Percentiles rank a stretch among this genome's conserved stretches.
These are phyloP conservation scores for Russula lepida DNA, from an alignment of 768 basidiomycete genomes.

Conservation along the genomic window DNA sequence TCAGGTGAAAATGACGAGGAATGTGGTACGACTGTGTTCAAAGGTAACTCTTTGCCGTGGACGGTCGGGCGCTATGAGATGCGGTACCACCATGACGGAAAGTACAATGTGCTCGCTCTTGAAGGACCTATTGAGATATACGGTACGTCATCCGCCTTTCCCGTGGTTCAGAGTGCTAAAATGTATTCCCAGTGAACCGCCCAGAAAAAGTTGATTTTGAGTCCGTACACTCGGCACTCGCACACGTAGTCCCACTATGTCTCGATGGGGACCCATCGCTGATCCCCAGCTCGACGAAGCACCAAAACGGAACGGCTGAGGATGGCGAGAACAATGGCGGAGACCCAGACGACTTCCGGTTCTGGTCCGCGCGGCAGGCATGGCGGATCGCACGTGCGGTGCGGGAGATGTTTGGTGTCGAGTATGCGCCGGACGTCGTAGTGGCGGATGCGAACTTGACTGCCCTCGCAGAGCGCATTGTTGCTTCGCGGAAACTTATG, in stretches of 20 bases:
- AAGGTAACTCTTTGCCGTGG: conserved; percentile 80
- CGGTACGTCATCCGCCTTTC: conserved; percentile 42
- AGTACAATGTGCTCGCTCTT: conserved; percentile 88
- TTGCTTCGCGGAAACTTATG: conserved; percentile 53
- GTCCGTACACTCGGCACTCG: conserved; percentile 57
- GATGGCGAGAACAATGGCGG: conserved; percentile 34
- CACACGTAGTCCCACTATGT: conserved; percentile 75
- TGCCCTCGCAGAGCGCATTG: conserved; percentile 74
- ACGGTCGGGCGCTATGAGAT: conserved; percentile 80
- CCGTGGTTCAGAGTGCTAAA: not conserved
- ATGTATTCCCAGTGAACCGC: conserved; percentile 48
- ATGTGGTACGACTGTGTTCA: conserved; percentile 65
- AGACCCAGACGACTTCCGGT: conserved; percentile 88
- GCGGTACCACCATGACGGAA: conserved; percentile 92
- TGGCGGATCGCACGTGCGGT: conserved; percentile 77
- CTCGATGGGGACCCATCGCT: conserved; percentile 80
- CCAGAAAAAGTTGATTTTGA: conserved; percentile 55
- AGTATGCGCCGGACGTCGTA: conserved; percentile 83
- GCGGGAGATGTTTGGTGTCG: conserved; percentile 76
- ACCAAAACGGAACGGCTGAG: conserved; percentile 12
- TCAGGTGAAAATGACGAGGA: conserved; percentile 36
- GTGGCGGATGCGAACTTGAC: conserved; percentile 90
- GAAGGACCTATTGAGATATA: conserved; percentile 85
- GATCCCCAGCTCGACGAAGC: conserved; percentile 46
- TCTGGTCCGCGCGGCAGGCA: conserved; percentile 89